Percentiles rank a stretch among this genome's conserved stretches.
These are phyloP conservation scores for Tetratostichococcus sp. DNA, from an alignment of 139 green algal species.

Conservation along the genomic window DNA sequence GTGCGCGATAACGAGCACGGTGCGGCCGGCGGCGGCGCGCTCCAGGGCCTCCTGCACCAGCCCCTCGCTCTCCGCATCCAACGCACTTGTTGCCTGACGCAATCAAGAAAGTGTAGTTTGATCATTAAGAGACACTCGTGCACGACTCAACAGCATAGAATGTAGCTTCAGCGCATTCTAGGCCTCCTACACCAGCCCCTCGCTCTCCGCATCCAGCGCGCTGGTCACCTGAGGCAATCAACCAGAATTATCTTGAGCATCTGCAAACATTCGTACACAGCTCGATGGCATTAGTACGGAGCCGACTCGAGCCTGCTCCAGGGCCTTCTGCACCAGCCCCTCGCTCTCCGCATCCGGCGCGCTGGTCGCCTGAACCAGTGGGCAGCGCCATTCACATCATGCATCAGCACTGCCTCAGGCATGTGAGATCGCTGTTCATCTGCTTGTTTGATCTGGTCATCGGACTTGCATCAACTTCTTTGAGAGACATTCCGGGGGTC, in stretches of 20 bases:
- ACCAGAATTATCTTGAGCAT: not conserved
- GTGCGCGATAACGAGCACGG: constrained; percentile 90
- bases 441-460: too few species aligned
- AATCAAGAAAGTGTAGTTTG: not conserved
- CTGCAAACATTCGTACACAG: too few species aligned
- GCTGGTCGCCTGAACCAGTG: constrained; percentile 29
- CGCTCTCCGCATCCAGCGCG: constrained; percentile 57
- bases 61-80: constrained; percentile 59
- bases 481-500: too few species aligned
- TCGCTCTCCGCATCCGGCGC: constrained; percentile 60
- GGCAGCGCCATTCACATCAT: too few species aligned
- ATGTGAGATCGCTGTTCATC: too few species aligned
- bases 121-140: too few species aligned
- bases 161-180: too few species aligned
- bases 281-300: too few species aligned
- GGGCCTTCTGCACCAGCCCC: constrained; percentile 82
- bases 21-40: constrained; percentile 72
- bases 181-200: constrained; percentile 83
- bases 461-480: too few species aligned
- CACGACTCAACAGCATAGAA: too few species aligned
- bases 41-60: constrained; percentile 91
- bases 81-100: constrained; percentile 36
- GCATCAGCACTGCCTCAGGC: too few species aligned
- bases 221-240: constrained; percentile 26
- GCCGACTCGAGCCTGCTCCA: too few species aligned